Conservation (phyloP, 1,284 basidiomycete species). For the Fomes fomentarius region DNA sequence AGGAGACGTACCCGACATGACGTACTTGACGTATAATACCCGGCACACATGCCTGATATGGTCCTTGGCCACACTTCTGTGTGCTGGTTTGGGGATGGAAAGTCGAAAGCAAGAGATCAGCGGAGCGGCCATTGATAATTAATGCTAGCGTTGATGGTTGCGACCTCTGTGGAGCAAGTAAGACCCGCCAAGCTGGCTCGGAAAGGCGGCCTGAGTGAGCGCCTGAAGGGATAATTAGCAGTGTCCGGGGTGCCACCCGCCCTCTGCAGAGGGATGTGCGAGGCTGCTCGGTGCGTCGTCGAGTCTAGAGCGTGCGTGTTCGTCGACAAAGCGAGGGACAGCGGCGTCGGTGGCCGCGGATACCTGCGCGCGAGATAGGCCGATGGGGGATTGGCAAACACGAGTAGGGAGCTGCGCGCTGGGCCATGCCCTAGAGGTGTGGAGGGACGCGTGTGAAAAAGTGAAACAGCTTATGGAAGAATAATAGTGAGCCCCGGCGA, state of each 20-base stretch:
- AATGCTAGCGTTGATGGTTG: not conserved
- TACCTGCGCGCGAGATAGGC: not conserved
- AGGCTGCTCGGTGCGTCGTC: not conserved
- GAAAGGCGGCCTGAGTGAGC: not conserved
- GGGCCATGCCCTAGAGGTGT: not conserved
- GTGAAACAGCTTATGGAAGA: not conserved
- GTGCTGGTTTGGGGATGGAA: not conserved
- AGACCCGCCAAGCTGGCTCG: too few relatives aligned
- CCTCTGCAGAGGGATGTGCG: not conserved
- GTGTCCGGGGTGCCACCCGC: conserved; percentile 9
- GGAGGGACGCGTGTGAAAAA: conserved; percentile 18
- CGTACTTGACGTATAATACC: too few relatives aligned
- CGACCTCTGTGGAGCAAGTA: too few relatives aligned
- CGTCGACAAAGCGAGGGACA: not conserved
- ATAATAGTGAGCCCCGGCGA: conserved; percentile 17
- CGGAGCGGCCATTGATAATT: too few relatives aligned
- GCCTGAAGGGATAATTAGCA: not conserved
- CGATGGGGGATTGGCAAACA: not conserved
- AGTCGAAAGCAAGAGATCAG: too few relatives aligned
- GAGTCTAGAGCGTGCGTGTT: too few relatives aligned
- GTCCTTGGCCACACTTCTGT: not conserved
- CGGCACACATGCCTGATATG: too few relatives aligned
- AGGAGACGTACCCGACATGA: too few relatives aligned
- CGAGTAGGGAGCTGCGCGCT: not conserved
- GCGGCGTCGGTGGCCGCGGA: not conserved